A percentile compares a stretch with the other conserved stretches of the same genome.
phyloP scores from a whole-genome alignment of 2,329 filamentous ascomycete genomes.

The Fusarium algeriense region DNA sequence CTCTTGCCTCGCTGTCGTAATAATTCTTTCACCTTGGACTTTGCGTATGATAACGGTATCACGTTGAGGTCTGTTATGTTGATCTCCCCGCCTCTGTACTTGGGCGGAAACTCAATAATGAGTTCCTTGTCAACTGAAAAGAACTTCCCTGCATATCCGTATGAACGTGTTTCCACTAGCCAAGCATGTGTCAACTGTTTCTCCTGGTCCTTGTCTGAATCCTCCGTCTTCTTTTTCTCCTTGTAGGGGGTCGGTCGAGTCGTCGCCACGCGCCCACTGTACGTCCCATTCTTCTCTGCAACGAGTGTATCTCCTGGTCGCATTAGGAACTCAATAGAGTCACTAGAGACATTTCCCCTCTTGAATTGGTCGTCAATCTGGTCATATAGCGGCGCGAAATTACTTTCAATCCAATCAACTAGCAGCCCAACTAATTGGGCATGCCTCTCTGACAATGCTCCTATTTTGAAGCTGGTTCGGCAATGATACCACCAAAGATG shows the following conservation, averaged over 20 bases:
- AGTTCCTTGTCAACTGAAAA: background rate
- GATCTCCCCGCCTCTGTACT: background rate
- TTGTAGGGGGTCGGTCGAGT: background rate
- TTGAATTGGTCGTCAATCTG: background rate
- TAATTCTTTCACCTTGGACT: background rate
- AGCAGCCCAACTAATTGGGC: background rate
- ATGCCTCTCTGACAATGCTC: background rate
- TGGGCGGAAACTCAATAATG: background rate
- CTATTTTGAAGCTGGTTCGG: background rate
- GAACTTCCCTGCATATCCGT: background rate
- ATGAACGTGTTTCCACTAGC: background rate
- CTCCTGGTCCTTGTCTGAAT: background rate
- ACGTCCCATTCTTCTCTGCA: background rate
- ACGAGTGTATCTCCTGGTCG: background rate
- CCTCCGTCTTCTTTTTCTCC: background rate
- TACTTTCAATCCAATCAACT: constrained; percentile 9
- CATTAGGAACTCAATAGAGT: background rate
- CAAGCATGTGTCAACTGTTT: background rate
- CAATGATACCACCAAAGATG: constrained; percentile 26
- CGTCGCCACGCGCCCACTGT: background rate
- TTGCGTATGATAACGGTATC: background rate
- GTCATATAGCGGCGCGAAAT: background rate
- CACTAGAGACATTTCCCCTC: background rate
- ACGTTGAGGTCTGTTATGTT: background rate
- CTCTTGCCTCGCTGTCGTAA: background rate